These are phyloP conservation scores for barrel medic (Medicago truncatula) DNA, from an alignment of 306 rosid genomes.

Conservation along the genomic window MtrunA17r5.0-ANR NC_053042.1:46788501-46789000, in stretches of 20 bases:
- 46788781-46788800: not conserved
- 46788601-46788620: not conserved
- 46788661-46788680: constrained; percentile 46
- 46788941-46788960: too few relatives aligned
- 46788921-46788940: too few relatives aligned
- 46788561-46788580: not conserved
- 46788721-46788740: constrained; percentile 96
- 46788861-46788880: too few relatives aligned
- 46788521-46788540: not conserved
- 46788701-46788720: constrained; percentile 93
- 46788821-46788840: too few relatives aligned
- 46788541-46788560: not conserved
- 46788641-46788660: constrained; percentile 1
- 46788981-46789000: not conserved
- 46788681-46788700: constrained; percentile 96
- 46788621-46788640: not conserved
- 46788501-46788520: constrained; percentile 1
- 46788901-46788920: too few relatives aligned
- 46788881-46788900: too few relatives aligned
- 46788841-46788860: too few relatives aligned
- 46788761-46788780: constrained; percentile 72
- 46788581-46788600: not conserved
- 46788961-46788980: too few relatives aligned
- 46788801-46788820: too few relatives aligned
- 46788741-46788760: constrained; percentile 98